Percentiles rank a stretch among this genome's conserved stretches.
Conservation (phyloP, 768 basidiomycete genomes). For the Amanita subjunquillea region DNA sequence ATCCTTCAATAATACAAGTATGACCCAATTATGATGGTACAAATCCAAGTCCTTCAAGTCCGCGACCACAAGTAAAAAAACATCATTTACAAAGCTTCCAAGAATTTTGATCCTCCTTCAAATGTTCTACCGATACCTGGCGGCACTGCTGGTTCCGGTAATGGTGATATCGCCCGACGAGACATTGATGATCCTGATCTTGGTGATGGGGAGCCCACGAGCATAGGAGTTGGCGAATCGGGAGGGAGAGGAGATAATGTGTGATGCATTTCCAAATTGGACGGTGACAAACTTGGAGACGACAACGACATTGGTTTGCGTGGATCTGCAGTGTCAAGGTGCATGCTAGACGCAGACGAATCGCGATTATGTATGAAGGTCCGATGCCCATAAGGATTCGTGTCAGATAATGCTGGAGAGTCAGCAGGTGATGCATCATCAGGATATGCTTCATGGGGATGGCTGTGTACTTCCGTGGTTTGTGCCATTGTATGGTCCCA, state of each 20-base stretch:
- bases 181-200: conserved; percentile 7
- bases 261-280: conserved; percentile 13
- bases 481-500: conserved; percentile 23
- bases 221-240: conserved; percentile 11
- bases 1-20: not conserved
- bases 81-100: conserved; percentile 25
- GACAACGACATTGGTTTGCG: conserved; percentile 4
- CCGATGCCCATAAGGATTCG: conserved; percentile 1
- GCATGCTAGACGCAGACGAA: conserved; percentile 15
- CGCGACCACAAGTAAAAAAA: not conserved
- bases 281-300: conserved; percentile 10
- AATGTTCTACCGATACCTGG: conserved; percentile 24
- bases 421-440: conserved; percentile 3
- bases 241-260: conserved; percentile 22
- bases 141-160: conserved; percentile 7
- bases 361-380: conserved; percentile 9
- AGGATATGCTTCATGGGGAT: not conserved
- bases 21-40: not conserved
- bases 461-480: not conserved
- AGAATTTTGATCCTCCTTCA: conserved; percentile 36
- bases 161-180: conserved; percentile 3
- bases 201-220: conserved; percentile 13
- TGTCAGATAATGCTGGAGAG: conserved; percentile 2
- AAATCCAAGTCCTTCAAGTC: not conserved
- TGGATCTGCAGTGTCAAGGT: conserved; percentile 16